A percentile compares a stretch with the other conserved stretches of the same genome.
These are phyloP conservation scores for Testicularia cyperi DNA, from an alignment of 1,284 basidiomycete species.

Conservation along the genomic window DNA sequence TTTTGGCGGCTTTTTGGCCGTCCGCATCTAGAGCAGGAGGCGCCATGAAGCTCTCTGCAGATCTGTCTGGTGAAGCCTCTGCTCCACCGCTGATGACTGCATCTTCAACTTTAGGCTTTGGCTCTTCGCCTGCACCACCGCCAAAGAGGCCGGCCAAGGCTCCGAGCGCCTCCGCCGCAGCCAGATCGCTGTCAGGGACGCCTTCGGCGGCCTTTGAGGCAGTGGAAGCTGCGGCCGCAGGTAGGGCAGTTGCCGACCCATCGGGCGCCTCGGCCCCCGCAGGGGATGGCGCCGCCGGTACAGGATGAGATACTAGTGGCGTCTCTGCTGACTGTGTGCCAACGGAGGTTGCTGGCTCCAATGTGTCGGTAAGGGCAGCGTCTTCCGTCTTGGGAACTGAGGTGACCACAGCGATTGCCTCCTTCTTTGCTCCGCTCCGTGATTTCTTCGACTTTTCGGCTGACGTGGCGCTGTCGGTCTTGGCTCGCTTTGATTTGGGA, in stretches of 20 bases:
- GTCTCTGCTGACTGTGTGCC: too few species aligned
- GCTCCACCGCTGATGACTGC: too few species aligned
- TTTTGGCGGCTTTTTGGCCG: constrained; percentile 23
- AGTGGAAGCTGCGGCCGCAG: background rate
- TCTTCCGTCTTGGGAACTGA: constrained; percentile 3
- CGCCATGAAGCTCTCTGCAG: too few species aligned
- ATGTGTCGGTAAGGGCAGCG: too few species aligned
- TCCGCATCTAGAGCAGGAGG: constrained; percentile 5
- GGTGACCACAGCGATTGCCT: background rate
- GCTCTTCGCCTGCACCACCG: too few species aligned
- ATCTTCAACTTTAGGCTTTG: too few species aligned
- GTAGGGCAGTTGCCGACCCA: too few species aligned
- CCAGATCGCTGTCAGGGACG: constrained; percentile 57
- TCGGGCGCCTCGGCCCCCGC: too few species aligned
- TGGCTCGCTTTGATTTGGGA: constrained; percentile 35
- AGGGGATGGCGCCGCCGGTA: too few species aligned
- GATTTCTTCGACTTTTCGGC: constrained; percentile 27
- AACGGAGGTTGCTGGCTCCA: too few species aligned
- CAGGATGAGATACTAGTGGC: too few species aligned
- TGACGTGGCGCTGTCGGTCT: constrained; percentile 16
- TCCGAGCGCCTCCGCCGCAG: constrained; percentile 61
- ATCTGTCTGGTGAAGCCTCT: too few species aligned
- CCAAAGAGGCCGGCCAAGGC: constrained; percentile 51
- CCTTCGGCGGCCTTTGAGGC: constrained; percentile 3
- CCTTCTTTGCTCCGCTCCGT: constrained; percentile 9